Percentiles rank a stretch among this genome's conserved stretches.
Evolutionary conservation across 2,329 filamentous ascomycete species (phyloP).

Genomic region (Aspergillus viridinutans): DNA sequence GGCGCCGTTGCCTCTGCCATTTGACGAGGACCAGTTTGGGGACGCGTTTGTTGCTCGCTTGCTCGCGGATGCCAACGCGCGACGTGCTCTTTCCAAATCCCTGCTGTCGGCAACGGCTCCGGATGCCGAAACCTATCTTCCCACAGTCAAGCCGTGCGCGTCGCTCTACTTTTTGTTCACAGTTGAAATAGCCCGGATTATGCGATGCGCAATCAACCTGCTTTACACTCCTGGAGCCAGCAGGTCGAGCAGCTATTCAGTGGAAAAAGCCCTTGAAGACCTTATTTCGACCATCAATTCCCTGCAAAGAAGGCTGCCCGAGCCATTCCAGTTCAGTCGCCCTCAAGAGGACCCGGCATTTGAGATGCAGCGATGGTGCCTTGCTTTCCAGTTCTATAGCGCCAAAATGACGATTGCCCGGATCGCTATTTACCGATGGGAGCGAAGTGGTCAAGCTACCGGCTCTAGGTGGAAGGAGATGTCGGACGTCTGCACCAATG

Average conservation of each 20-base stretch:
- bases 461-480: constrained; percentile 14
- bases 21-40: constrained; percentile 27
- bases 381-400: constrained; percentile 37
- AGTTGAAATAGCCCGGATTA: neutral
- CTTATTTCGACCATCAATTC: neutral
- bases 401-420: constrained; percentile 35
- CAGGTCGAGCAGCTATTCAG: neutral
- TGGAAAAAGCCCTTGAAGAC: neutral
- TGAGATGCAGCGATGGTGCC: constrained; percentile 1
- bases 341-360: neutral
- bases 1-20: constrained; percentile 26
- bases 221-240: neutral
- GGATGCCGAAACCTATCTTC: neutral
- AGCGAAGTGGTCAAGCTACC: constrained; percentile 19
- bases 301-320: neutral
- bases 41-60: constrained; percentile 11
- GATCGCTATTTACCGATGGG: constrained; percentile 35
- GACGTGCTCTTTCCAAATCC: neutral
- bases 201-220: neutral
- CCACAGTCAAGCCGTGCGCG: neutral
- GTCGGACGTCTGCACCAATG: constrained; percentile 32
- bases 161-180: neutral
- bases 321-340: neutral
- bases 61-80: neutral
- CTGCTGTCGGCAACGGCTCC: neutral